Evolutionary conservation across 108 stramenopile species (phyloP).

Genomic region (Aurantiochytrium sp.): DNA sequence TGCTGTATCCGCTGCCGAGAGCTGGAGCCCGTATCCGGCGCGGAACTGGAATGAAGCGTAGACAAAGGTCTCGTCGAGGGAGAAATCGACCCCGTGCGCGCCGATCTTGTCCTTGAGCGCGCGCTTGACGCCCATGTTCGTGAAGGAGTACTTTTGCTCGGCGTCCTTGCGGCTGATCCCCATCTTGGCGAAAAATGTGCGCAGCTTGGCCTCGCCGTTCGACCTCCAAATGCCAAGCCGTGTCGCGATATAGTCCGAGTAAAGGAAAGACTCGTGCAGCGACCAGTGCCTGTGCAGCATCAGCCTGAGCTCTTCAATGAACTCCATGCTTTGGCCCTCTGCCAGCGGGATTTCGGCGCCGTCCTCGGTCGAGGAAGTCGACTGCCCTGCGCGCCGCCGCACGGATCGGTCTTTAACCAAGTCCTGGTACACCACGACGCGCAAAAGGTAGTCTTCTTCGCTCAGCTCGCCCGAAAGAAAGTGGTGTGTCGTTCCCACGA

Average conservation of each 20-base stretch:
- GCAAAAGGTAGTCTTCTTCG: not conserved
- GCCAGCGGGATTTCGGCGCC: not conserved
- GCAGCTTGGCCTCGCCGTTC: slow-evolving; percentile 15
- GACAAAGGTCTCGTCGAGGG: not conserved
- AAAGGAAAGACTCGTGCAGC: slow-evolving; percentile 2
- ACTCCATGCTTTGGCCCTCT: slow-evolving; percentile 1
- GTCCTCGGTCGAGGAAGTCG: not conserved
- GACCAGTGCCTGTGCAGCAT: slow-evolving; percentile 27
- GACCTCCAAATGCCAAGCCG: not conserved
- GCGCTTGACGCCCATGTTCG: not conserved
- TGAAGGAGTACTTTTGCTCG: slow-evolving; percentile 28
- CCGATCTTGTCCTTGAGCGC: slow-evolving; percentile 3
- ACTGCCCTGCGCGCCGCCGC: not conserved
- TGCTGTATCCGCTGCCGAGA: not conserved
- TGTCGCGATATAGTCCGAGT: not conserved
- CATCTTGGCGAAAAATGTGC: slow-evolving; percentile 27
- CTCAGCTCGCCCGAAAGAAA: not conserved
- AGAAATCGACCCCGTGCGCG: not conserved
- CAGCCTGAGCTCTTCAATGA: not conserved
- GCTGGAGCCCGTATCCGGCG: not conserved
- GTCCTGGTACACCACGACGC: not conserved
- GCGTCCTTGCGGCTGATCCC: slow-evolving; percentile 12
- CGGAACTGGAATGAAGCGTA: not conserved
- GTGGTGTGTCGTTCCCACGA: not conserved
- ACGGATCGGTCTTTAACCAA: not conserved